Conservation (phyloP, 495 filamentous ascomycete species). For the Pyronema domesticum region DNA sequence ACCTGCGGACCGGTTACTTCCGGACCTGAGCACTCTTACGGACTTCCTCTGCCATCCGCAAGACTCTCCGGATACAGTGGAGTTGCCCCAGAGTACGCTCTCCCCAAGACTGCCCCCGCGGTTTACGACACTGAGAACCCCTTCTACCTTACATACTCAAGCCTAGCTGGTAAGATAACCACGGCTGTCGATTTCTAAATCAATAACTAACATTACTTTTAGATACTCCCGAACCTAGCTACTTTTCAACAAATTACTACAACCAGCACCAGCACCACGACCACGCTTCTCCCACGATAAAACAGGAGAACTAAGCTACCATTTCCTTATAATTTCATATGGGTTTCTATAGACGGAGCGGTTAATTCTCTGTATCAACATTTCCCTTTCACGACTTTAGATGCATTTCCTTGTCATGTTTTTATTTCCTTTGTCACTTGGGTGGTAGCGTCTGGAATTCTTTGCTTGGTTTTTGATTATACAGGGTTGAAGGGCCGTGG, state of each 20-base stretch:
- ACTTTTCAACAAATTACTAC: conserved; percentile 1
- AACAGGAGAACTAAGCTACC: not conserved
- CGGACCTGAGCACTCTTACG: conserved; percentile 46
- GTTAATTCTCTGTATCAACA: not conserved
- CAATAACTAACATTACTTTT: not conserved
- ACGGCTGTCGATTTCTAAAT: not conserved
- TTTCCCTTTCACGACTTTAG: no score
- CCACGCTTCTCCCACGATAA: not conserved
- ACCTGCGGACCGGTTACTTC: conserved; percentile 48
- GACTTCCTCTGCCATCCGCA: conserved; percentile 50
- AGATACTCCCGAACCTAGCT: not conserved
- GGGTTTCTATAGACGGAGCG: not conserved
- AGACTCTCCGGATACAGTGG: conserved; percentile 40
- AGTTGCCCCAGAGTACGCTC: conserved; percentile 50
- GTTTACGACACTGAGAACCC: conserved; percentile 42
- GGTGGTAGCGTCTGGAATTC: no score
- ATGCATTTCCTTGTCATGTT: no score
- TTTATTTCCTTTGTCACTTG: no score
- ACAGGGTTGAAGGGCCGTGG: no score
- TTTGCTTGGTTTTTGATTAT: no score
- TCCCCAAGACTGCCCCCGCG: conserved; percentile 40
- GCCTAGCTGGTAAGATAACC: conserved; percentile 40
- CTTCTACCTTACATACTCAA: conserved; percentile 58
- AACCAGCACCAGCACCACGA: not conserved
- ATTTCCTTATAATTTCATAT: not conserved